A percentile compares a stretch with the other conserved stretches of the same genome.
Evolutionary conservation across 2,329 filamentous ascomycete species (phyloP).

Genomic region (Lecanicillium sp.): DNA sequence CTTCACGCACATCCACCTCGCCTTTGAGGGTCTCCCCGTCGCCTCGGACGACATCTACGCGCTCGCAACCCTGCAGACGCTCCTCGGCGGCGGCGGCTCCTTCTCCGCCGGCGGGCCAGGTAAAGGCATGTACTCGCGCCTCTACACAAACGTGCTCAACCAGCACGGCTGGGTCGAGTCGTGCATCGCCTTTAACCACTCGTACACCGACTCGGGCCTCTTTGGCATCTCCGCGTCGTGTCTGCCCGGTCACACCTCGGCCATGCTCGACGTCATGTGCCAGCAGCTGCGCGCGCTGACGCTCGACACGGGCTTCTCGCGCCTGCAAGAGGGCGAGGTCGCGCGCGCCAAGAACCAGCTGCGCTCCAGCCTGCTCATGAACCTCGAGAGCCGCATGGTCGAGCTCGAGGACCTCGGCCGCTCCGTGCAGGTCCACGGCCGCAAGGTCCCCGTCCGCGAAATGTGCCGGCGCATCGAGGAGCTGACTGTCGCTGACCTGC

Average conservation of each 20-base stretch:
- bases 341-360: slow-evolving; percentile 95
- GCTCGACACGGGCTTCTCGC: slow-evolving; percentile 63
- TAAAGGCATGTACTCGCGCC: slow-evolving; percentile 97
- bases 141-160: slow-evolving; percentile 97
- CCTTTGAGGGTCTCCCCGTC: slow-evolving; percentile 91
- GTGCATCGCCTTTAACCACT: slow-evolving; percentile 94
- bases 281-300: slow-evolving; percentile 76
- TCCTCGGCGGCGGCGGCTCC: slow-evolving; percentile 90
- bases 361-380: slow-evolving; percentile 85
- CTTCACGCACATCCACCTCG: slow-evolving; percentile 89
- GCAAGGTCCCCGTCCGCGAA: slow-evolving; percentile 82
- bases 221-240: slow-evolving; percentile 92
- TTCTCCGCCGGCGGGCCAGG: slow-evolving; percentile 95
- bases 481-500: slow-evolving; percentile 71
- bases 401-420: slow-evolving; percentile 92
- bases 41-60: slow-evolving; percentile 91
- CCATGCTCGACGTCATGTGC: slow-evolving; percentile 94
- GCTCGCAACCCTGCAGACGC: slow-evolving; percentile 87
- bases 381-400: slow-evolving; percentile 93
- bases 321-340: slow-evolving; percentile 71
- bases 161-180: slow-evolving; percentile 96
- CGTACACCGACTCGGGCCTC: slow-evolving; percentile 89
- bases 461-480: slow-evolving; percentile 86
- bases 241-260: slow-evolving; percentile 64
- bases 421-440: slow-evolving; percentile 93